Base-by-base conservation (phyloP, 495 filamentous ascomycete genomes). In the Trichoderma reesei region DNA sequence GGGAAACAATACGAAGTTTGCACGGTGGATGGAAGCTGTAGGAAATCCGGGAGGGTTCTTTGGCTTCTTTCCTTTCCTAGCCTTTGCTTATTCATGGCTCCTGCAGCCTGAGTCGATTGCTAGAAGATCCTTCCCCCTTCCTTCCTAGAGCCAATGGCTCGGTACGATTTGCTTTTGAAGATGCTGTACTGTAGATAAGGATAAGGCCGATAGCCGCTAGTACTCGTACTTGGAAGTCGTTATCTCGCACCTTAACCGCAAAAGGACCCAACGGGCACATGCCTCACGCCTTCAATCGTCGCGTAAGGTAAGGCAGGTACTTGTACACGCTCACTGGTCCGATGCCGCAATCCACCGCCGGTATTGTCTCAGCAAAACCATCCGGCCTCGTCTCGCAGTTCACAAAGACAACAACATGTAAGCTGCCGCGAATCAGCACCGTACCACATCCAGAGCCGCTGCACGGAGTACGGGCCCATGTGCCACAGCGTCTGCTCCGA, bases 341-440 rank as follows among this genome's bases (percentile, higher is more conserved):
- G 51, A 56, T 56, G 51, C 51, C 51, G 51, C 51, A 56, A 56
- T 56, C 26, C 51, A 56, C 5, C 51, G 34, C n/a, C 51, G 14
- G 51, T 56, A 56, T 56, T 56, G 31, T 56, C 51, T 56, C 51
- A 56, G 18, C 51, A 56, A n/a, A n/a, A n/a, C 9, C 10, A 11
- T 34, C 7, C 42, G 16, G 42, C 42, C 5, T 39, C 37, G 4
- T 4, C 42, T 13, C 42, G n/a, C n/a, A n/a, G n/a, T n/a, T n/a
- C n/a, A n/a, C n/a, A n/a, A n/a, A n/a, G n/a, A n/a, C n/a, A n/a
- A 18, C 16, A 8, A 51, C 16, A 26, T 3, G 34, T 31, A 56
- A 31, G 51, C 51, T 34, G 51, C 26, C 51, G 51, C 26, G 10
- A 14, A n/a, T 34, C 7, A 3, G 51, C 51, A 56, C 51, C 51